Conservation (phyloP, 1,139 yeast species). For the Nakaseomyces kungkrabaensis region DNA sequence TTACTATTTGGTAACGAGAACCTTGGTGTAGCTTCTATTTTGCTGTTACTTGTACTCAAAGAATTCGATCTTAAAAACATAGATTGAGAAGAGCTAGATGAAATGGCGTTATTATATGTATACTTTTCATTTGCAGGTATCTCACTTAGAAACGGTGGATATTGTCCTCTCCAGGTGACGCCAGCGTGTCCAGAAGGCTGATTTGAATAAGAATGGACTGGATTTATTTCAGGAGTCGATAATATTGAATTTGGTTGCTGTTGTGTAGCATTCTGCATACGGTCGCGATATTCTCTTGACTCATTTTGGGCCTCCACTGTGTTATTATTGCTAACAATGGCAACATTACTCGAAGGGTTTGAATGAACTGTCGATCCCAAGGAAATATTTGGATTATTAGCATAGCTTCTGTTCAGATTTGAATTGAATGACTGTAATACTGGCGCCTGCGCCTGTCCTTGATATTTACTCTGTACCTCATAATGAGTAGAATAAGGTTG, state of each 20-base stretch:
- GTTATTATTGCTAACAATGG: neutral
- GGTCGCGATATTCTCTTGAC: neutral
- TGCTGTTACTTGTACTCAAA: neutral
- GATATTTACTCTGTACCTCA: neutral
- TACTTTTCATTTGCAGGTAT: neutral
- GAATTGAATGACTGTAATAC: neutral
- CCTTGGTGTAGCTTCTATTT: neutral
- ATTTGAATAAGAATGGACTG: neutral
- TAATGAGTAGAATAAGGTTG: neutral
- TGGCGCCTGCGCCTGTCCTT: slow-evolving; percentile 3
- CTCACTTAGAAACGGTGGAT: neutral
- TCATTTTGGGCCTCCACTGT: neutral
- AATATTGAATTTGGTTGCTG: neutral
- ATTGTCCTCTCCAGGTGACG: neutral
- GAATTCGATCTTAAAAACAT: neutral
- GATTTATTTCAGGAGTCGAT: neutral
- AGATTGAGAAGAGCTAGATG: neutral
- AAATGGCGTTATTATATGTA: neutral
- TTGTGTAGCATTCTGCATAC: neutral
- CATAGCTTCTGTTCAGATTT: neutral
- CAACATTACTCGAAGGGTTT: neutral
- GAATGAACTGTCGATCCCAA: neutral
- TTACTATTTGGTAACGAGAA: neutral
- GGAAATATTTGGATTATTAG: neutral
- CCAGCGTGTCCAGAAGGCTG: neutral